Percentiles rank a stretch among this genome's conserved stretches.
phyloP scores from a whole-genome alignment of 768 basidiomycete species.

The Leccinum subgranulosum region DNA sequence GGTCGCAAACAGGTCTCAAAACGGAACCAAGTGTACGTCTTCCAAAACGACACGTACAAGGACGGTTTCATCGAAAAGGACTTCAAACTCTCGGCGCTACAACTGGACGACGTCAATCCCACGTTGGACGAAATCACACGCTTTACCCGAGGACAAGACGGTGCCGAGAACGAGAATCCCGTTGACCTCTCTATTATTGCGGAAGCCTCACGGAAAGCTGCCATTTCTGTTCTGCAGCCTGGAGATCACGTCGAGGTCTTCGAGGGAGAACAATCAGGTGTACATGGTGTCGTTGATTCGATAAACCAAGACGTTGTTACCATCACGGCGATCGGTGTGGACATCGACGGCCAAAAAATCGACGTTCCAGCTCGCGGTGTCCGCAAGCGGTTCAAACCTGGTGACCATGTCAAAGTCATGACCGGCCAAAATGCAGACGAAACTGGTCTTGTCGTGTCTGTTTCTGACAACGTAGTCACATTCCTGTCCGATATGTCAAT shows the following conservation, averaged over 20 bases:
- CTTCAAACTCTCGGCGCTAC: conserved; percentile 74
- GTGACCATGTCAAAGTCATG: conserved; percentile 99
- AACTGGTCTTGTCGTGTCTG: conserved; percentile 92
- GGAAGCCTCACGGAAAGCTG: conserved; percentile 86
- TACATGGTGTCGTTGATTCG: conserved; percentile 89
- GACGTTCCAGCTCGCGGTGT: conserved; percentile 87
- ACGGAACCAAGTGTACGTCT: conserved; percentile 74
- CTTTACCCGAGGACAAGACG: conserved; percentile 77
- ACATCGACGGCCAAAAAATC: conserved; percentile 83
- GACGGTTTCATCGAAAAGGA: conserved; percentile 98
- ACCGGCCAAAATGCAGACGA: conserved; percentile 91
- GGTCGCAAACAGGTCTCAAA: conserved; percentile 74
- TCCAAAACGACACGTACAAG: conserved; percentile 90
- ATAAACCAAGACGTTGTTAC: conserved; percentile 85
- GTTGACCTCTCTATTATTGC: conserved; percentile 90
- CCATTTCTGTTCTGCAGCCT: conserved; percentile 92
- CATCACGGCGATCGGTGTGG: conserved; percentile 74
- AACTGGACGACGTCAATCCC: conserved; percentile 87
- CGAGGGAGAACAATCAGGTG: conserved; percentile 93
- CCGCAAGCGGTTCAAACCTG: conserved; percentile 91
- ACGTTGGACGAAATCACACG: conserved; percentile 95
- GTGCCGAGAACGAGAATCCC: conserved; percentile 58
- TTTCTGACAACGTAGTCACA: conserved; percentile 87
- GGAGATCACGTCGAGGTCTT: conserved; percentile 98
- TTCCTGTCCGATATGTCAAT: conserved; percentile 97